Evolutionary conservation across 139 green algal genomes (phyloP).

Genomic region (Raphidocelis subcapitata): DNA sequence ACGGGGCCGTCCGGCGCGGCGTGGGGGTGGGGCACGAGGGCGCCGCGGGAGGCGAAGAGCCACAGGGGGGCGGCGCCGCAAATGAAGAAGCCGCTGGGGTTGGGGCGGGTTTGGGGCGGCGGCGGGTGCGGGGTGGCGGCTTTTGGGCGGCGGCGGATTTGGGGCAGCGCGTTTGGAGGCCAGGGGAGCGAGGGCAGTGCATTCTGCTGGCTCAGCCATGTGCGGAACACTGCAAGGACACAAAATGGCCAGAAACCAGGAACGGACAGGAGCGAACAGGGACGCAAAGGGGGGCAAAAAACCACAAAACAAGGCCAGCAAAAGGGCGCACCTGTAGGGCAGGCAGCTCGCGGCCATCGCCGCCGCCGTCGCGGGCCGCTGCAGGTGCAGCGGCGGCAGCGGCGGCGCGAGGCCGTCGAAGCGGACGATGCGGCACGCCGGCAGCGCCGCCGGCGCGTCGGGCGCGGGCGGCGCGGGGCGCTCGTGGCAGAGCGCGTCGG

Average conservation of each 20-base stretch:
- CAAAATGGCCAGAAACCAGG: no score
- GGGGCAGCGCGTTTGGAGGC: no score
- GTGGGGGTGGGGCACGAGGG: conserved; percentile 60
- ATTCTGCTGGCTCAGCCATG: no score
- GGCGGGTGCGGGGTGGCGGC: not conserved
- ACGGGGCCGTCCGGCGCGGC: conserved; percentile 35
- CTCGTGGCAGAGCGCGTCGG: conserved; percentile 13
- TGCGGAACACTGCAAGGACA: no score
- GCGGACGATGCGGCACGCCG: conserved; percentile 28
- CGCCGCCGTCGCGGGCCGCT: no score
- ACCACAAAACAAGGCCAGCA: no score
- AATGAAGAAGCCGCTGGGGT: conserved; percentile 56
- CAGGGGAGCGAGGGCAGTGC: no score
- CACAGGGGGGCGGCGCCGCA: conserved; percentile 62
- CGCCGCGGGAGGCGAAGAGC: conserved; percentile 66
- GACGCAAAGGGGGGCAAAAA: no score
- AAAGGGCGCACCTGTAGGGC: no score
- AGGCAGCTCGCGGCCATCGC: no score
- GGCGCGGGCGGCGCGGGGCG: conserved; percentile 6
- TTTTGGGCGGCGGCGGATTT: no score
- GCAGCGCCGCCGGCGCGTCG: not conserved
- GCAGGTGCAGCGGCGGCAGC: not conserved
- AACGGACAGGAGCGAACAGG: no score
- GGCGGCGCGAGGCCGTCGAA: conserved; percentile 40
- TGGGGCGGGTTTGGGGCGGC: not conserved